Evolutionary conservation across 306 rosid genomes (phyloP).

Genomic region (Ceratonia siliqua): DNA sequence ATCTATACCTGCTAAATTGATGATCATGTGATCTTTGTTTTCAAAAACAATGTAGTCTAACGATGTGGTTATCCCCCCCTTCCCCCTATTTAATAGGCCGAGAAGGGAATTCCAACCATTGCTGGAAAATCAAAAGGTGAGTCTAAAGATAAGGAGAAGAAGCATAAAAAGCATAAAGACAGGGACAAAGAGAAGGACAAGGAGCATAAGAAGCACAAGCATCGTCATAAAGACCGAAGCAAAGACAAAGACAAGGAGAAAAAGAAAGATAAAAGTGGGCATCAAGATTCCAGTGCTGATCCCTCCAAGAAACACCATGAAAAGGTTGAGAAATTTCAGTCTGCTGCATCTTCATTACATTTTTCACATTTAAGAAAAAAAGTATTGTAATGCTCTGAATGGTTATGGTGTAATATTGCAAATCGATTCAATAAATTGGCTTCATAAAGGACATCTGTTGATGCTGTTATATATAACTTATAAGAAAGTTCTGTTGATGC

Average conservation of each 20-base stretch:
- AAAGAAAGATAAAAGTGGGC: constrained; percentile 85
- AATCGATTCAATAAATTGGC: neutral
- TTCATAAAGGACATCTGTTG: neutral
- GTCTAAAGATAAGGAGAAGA: constrained; percentile 89
- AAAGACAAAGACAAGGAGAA: constrained; percentile 94
- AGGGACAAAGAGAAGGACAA: constrained; percentile 84
- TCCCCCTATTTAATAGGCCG: constrained; percentile 73
- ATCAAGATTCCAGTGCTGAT: constrained; percentile 82
- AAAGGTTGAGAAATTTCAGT: constrained; percentile 62
- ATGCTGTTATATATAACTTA: neutral
- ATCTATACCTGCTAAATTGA: constrained; percentile 25
- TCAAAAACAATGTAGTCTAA: neutral
- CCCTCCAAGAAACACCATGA: constrained; percentile 91
- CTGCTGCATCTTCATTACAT: constrained; percentile 30
- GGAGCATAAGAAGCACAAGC: constrained; percentile 95
- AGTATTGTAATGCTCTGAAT: constrained; percentile 5
- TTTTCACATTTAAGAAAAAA: constrained; percentile 8
- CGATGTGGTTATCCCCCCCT: neutral
- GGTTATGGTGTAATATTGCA: constrained; percentile 2
- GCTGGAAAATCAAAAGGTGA: constrained; percentile 78
- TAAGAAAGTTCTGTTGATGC: neutral
- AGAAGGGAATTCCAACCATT: constrained; percentile 85
- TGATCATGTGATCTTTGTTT: constrained; percentile 8
- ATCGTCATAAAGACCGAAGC: constrained; percentile 80
- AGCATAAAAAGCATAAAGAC: constrained; percentile 86